Evolutionary conservation across 495 filamentous ascomycete genomes (phyloP).

Genomic region (Pseudevernia furfuracea): DNA sequence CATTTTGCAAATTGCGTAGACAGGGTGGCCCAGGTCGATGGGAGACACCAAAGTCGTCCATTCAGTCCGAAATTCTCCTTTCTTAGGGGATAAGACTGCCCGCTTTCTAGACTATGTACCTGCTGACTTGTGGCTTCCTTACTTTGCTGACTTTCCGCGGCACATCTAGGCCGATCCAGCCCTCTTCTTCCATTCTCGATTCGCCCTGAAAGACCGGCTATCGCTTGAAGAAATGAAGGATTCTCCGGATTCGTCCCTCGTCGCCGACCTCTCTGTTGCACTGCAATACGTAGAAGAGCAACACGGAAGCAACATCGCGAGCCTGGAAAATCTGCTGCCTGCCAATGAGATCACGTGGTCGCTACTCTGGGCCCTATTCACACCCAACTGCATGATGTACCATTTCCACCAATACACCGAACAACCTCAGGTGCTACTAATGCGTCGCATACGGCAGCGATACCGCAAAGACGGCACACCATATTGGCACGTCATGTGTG

Average conservation of each 20-base stretch:
- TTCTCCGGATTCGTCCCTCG: conserved; percentile 10
- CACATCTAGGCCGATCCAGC: conserved; percentile 20
- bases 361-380: conserved; percentile 24
- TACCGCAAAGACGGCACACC: conserved; percentile 13
- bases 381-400: conserved; percentile 21
- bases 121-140: background rate
- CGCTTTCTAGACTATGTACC: background rate
- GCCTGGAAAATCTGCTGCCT: conserved; percentile 20
- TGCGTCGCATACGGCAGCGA: conserved; percentile 13
- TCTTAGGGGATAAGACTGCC: background rate
- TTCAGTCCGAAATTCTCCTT: background rate
- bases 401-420: conserved; percentile 20
- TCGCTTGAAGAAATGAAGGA: conserved; percentile 18
- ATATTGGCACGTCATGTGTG: conserved; percentile 17
- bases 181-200: conserved; percentile 23
- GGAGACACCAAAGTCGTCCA: background rate
- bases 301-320: conserved; percentile 21
- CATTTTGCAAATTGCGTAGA: background rate
- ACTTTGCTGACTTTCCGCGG: background rate
- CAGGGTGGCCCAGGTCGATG: background rate
- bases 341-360: conserved; percentile 20
- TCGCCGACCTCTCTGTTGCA: conserved; percentile 19
- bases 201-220: conserved; percentile 16
- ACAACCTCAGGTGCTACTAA: conserved; percentile 11
- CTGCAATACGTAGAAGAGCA: conserved; percentile 22